Percentiles rank a stretch among this genome's conserved stretches.
Evolutionary conservation across 805 yeast species (phyloP).

Genomic region (Ogataea pignaliae): DNA sequence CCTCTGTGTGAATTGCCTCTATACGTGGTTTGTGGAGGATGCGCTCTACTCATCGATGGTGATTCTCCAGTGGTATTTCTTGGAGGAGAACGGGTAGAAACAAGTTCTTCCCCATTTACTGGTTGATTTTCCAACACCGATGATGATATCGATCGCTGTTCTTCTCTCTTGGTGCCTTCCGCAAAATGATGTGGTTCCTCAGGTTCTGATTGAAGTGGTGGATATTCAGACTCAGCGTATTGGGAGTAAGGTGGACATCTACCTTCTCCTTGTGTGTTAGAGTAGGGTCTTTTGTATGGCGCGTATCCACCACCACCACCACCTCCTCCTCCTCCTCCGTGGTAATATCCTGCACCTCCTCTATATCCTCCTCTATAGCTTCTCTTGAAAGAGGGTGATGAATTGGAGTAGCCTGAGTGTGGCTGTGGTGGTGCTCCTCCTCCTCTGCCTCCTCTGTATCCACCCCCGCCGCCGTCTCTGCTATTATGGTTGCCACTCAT

Average conservation of each 20-base stretch:
- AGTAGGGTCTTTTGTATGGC: neutral
- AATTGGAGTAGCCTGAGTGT: neutral
- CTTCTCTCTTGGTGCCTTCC: too few relatives aligned
- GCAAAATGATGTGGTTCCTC: too few relatives aligned
- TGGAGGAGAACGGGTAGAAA: too few relatives aligned
- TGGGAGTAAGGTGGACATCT: too few relatives aligned
- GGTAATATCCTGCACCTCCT: neutral
- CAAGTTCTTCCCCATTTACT: neutral
- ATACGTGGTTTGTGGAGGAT: too few relatives aligned
- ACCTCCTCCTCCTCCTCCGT: neutral
- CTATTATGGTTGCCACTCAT: neutral
- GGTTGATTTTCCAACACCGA: neutral
- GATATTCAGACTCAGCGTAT: too few relatives aligned
- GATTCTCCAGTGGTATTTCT: too few relatives aligned
- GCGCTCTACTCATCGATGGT: too few relatives aligned
- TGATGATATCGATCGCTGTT: neutral
- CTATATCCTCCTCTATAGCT: neutral
- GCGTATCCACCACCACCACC: neutral
- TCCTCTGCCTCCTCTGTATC: conserved; percentile 8
- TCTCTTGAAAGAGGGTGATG: too few relatives aligned
- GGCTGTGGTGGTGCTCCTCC: conserved; percentile 6
- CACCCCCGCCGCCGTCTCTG: conserved; percentile 3
- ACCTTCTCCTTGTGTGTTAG: neutral
- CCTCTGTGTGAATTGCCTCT: too few relatives aligned
- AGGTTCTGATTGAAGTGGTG: too few relatives aligned